Conservation (phyloP, 2,329 filamentous ascomycete genomes). For the Didymella exigua region DNA sequence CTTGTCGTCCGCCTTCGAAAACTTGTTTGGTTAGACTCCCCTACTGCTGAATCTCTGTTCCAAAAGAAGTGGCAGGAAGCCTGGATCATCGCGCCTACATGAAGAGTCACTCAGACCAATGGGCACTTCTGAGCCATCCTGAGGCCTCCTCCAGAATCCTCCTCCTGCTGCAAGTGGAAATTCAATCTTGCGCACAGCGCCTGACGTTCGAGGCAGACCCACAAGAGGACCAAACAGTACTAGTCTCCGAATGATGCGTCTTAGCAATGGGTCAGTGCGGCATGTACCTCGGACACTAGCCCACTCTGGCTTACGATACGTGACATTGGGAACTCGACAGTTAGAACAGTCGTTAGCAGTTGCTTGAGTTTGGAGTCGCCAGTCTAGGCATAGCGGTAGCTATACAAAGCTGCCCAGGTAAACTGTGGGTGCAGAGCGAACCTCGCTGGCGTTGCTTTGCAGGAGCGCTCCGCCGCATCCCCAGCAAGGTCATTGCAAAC, state of each 20-base stretch:
- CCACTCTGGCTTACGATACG: neutral
- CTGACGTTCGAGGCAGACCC: neutral
- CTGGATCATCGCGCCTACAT: neutral
- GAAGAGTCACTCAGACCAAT: no score
- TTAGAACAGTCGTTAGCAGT: neutral
- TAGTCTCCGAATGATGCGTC: slow-evolving; percentile 19
- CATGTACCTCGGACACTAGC: neutral
- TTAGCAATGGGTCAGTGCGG: neutral
- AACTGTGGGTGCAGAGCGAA: neutral
- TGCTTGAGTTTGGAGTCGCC: neutral
- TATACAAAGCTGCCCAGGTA: neutral
- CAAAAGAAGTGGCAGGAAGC: slow-evolving; percentile 18
- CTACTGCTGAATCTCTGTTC: slow-evolving; percentile 6
- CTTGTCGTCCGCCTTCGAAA: slow-evolving; percentile 1
- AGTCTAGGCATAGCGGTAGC: no score
- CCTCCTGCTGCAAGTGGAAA: neutral
- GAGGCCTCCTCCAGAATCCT: no score
- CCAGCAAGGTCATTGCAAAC: neutral
- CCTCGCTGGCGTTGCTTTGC: neutral
- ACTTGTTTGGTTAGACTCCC: slow-evolving; percentile 21
- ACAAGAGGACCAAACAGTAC: slow-evolving; percentile 3
- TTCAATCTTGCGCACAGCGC: neutral
- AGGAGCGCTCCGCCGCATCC: neutral
- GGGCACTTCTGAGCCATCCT: no score
- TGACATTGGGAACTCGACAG: neutral